Conservation (phyloP, 768 basidiomycete species). For the Lenzites betulinus region DNA sequence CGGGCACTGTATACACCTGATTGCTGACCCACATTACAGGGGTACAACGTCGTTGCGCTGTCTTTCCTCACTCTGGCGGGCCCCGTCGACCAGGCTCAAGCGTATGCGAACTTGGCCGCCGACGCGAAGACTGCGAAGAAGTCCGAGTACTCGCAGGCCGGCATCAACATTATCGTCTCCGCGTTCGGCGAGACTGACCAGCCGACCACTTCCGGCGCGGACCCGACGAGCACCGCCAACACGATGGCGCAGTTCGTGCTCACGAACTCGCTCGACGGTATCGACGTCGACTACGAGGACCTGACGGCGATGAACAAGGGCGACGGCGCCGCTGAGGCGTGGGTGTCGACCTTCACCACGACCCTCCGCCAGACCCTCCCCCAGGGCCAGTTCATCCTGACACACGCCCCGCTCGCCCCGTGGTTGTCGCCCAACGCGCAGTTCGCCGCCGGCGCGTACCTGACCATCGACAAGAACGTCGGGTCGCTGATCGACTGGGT, state of each 20-base stretch:
- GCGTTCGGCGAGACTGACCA: conserved; percentile 33
- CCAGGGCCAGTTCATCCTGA: conserved; percentile 34
- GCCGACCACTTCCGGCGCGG: conserved; percentile 30
- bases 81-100: conserved; percentile 13
- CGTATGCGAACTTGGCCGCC: conserved; percentile 11
- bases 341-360: conserved; percentile 28
- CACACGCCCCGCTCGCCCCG: conserved; percentile 33
- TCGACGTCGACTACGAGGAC: conserved; percentile 30
- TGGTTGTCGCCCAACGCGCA: conserved; percentile 20
- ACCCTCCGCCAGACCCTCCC: conserved; percentile 27
- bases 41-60: conserved; percentile 18
- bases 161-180: conserved; percentile 26
- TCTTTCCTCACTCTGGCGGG: conserved; percentile 19
- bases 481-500: conserved; percentile 59
- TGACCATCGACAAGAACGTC: conserved; percentile 51
- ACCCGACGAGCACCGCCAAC: conserved; percentile 35
- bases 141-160: conserved; percentile 25
- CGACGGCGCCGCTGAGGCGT: conserved; percentile 23
- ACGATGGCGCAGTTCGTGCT: conserved; percentile 39
- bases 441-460: conserved; percentile 50
- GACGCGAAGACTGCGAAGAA: conserved; percentile 22
- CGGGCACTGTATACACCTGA: too few species aligned
- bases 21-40: background rate
- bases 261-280: conserved; percentile 27
- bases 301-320: conserved; percentile 23